Evolutionary conservation across 2,329 filamentous ascomycete species (phyloP), one percentile per base, ranked within the genome.

Genomic region (Hymenoscyphus infarciens): DNA sequence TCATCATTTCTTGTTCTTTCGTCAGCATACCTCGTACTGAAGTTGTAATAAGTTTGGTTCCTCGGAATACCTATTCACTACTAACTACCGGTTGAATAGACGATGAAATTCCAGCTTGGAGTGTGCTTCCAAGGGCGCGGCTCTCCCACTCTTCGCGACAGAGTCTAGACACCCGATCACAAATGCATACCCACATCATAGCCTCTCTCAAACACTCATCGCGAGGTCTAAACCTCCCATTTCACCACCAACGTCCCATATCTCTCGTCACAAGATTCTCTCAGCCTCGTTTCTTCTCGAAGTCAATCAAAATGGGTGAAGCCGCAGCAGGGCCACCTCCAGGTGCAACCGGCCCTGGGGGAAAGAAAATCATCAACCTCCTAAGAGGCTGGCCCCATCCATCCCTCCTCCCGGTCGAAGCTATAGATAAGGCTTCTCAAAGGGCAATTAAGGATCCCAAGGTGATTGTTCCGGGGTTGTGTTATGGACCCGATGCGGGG

Each of bases 401-500:
- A n/a, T 57, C 67, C 4, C 64, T 73, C 13, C 68, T 73, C n/a
- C 81, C 81, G 3, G 78, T 62, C 13, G 2, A 63, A 7, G 55
- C 63, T 15, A 69, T 74, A 39, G 45, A 64, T 35, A 42, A 79
- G 2, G 74, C 79, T 4, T 79, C 87, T 15, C 81, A 82, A 63
- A 77, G 79, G 59, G 84, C 87, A 8, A 81, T 96, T 56, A 79
- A 83, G 15, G 79, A 88, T 71, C 82, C 85, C 10, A 72, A 75
- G 8, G 77, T 88, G 62, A 84, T 82, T 61, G 77, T 81, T 2
- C 83, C 87, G 0, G 88, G 83, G n/a, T 81, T 97, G 42, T 81
- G 87, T 63, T 97, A 97, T 72, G 93, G 89, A 0, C 87, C 91
- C 0, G 91, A 96, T 74, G 78, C 84, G 53, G 93, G 93, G 31